Conservation (phyloP, 2,329 filamentous ascomycete species). For the Mycogone perniciosa region DNA sequence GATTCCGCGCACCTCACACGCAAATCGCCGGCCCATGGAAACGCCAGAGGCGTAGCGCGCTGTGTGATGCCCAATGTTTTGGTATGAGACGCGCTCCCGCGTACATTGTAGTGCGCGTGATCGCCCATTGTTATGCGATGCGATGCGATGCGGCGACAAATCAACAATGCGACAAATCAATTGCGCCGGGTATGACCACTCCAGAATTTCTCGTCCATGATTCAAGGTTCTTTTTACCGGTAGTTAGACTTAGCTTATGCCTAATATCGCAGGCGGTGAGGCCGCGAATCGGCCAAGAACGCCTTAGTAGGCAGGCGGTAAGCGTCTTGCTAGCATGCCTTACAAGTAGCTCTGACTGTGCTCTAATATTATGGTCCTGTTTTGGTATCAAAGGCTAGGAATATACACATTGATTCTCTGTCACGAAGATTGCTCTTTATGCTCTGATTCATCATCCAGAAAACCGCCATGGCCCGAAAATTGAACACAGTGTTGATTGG, state of each 20-base stretch:
- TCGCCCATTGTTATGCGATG: slow-evolving; percentile 24
- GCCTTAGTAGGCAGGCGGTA: too few species aligned
- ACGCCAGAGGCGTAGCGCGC: slow-evolving; percentile 31
- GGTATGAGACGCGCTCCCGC: slow-evolving; percentile 28
- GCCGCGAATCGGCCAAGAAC: not conserved
- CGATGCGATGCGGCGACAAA: not conserved
- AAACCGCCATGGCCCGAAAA: too few species aligned
- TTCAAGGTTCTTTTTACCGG: slow-evolving; percentile 7
- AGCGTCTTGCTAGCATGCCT: too few species aligned
- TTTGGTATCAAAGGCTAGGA: too few species aligned
- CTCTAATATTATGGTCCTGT: too few species aligned
- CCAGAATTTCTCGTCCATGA: slow-evolving; percentile 2
- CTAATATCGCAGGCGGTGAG: not conserved
- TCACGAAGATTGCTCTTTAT: too few species aligned
- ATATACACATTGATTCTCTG: too few species aligned
- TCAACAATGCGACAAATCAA: not conserved
- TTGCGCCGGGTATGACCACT: not conserved
- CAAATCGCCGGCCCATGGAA: slow-evolving; percentile 35
- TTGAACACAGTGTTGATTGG: too few species aligned
- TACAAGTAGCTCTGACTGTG: too few species aligned
- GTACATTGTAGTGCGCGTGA: slow-evolving; percentile 23
- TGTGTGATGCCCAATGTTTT: slow-evolving; percentile 35
- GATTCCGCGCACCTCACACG: slow-evolving; percentile 28
- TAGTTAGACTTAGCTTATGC: not conserved
- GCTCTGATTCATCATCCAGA: too few species aligned